Base-by-base conservation (phyloP, 768 basidiomycete species). In the Lentinula guzmanii region DNA sequence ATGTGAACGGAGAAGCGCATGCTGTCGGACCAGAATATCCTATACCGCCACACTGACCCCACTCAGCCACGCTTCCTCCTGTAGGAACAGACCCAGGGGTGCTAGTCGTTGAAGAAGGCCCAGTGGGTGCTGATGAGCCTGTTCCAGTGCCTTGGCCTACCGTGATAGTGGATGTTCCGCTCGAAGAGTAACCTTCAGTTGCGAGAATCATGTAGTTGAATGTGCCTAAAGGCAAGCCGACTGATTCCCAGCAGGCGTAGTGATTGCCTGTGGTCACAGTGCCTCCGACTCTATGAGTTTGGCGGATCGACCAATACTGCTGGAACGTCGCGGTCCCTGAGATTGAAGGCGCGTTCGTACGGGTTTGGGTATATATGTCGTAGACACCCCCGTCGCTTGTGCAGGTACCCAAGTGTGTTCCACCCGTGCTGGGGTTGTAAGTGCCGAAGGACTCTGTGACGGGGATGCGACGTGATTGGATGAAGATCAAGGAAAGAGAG, bases 151-250 rank as follows among this genome's bases (percentile, higher is more conserved):
- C 35, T 37, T 35, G 5, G 6, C 53, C 53, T 4, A 48, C 63
- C 0, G 63, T 63, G 37, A 63, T 61, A 41, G 50, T 52, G 1
- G 63, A 35, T 28, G 46, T 61, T 13, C 77, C 78, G 41, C 72
- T 77, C 67, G 75, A 76, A 63, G 72, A 64, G 68, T 78, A 78
- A 3, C 78, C 77, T 63, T 81, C 80, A 10, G 78, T 77, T 24
- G 80, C 79, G 57, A 80, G 67, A 58, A 81, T 79, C 72, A 79
- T 78, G 68, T 80, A 80, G 65, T 75, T 71, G 70, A 73, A 72
- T 31, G 71, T 66, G 13, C 78, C 79, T 62, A 80, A 62, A 24
- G 63, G 65, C 73, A 81, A 68, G 13, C 79, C 79, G 15, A 72
- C 62, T 6, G 59, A 61, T 34, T 61, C 65, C 79, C 79, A 81